Conservation (phyloP, 768 basidiomycete species). For the Boletus coccyginus region DNA sequence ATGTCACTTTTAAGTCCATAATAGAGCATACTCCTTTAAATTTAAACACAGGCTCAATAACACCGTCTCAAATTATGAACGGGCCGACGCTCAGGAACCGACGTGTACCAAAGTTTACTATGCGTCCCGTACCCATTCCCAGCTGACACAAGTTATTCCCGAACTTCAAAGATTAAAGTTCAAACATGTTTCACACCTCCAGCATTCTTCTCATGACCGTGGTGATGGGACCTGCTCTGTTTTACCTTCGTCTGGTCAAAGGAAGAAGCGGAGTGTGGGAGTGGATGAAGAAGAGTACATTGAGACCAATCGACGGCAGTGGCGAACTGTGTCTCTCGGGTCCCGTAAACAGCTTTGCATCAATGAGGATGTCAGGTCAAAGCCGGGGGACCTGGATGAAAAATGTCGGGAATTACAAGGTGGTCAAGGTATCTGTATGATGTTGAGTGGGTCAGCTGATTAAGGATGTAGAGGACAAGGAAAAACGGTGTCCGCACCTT, state of each 20-base stretch:
- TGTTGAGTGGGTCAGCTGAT: conserved; percentile 1
- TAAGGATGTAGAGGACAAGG: conserved; percentile 49
- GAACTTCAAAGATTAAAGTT: conserved; percentile 78
- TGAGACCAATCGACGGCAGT: conserved; percentile 25
- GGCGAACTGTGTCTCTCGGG: conserved; percentile 80
- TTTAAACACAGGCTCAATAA: conserved; percentile 17
- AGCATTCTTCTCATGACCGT: conserved; percentile 12
- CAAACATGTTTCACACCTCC: conserved; percentile 24
- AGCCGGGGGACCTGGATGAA: conserved; percentile 76
- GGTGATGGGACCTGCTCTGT: not conserved
- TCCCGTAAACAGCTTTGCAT: conserved; percentile 93
- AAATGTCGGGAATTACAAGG: conserved; percentile 78
- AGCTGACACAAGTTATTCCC: conserved; percentile 85
- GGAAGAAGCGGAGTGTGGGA: conserved; percentile 21
- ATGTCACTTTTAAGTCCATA: conserved; percentile 14
- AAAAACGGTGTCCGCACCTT: conserved; percentile 72
- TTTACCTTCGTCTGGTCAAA: conserved; percentile 1
- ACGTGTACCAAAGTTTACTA: conserved; percentile 86
- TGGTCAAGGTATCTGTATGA: conserved; percentile 38
- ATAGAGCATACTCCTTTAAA: not conserved
- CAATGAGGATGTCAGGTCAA: conserved; percentile 69
- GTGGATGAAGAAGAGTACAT: conserved; percentile 24
- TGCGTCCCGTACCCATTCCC: conserved; percentile 94
- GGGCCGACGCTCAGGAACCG: conserved; percentile 38
- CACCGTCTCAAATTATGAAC: conserved; percentile 3